Base-by-base conservation (phyloP, 129 eudicot genomes). In the Flaveria sonorensis region DNA sequence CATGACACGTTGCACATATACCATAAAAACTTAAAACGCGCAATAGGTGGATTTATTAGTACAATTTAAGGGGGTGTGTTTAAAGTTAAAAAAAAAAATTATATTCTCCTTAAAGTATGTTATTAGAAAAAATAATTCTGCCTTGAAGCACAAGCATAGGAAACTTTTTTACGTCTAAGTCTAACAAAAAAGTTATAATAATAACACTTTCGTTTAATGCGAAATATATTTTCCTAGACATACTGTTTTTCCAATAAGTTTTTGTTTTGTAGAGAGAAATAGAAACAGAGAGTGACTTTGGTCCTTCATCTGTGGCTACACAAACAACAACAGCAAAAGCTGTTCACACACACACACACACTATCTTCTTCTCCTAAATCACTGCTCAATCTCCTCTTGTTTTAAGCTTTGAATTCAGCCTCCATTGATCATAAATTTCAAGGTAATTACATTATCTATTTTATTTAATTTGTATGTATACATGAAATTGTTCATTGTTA, bases 211-310 rank as follows among this genome's bases (percentile, higher is more conserved):
- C 0, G 40, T 64, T 64, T 14, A 32, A 30, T 64, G 46, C 46
- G 30, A 21, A 45, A 68, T 68, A 12, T 72, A 8, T 62, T 30
- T 45, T 42, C 73, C 20, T 16, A 47, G 75, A 75, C 68, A 56
- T 40, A 57, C 61, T 56, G 21, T 59, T 56, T 39, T 71, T 79
- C 72, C 18, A 30, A 30, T 10, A 46, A 32, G 71, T 52, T 79
- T 21, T 62, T 79, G 83, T 79, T 65, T 79, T 72, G 72, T 71
- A 79, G 73, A 70, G 10, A 40, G 16, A 63, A 62, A 71, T 79
- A 79, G 83, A 50, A 79, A 79, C 18, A 48, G 65, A 79, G 43
- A 61, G 82, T 7, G 67, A 79, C 67, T 71, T 59, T 43, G 30
- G 63, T 40, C 66, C 72, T 79, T 79, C 57, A 61, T 71, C 5